Conservation (phyloP, 257 asterid species). For the Nicotiana tomentosiformis region DNA sequence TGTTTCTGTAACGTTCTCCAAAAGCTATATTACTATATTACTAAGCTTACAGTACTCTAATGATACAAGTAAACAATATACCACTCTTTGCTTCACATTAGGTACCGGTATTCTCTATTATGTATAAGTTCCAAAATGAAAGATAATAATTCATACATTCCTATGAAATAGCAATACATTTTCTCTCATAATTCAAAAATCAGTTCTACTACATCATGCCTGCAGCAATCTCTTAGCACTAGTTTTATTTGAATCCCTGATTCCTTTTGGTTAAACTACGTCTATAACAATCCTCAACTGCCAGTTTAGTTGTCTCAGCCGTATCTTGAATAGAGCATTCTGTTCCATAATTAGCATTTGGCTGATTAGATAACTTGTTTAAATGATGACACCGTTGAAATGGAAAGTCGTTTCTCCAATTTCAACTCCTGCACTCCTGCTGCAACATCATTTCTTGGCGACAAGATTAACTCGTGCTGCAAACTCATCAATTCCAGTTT, state of each 20-base stretch:
- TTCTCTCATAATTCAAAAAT: background rate
- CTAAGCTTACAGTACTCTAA: no score
- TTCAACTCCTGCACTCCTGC: background rate
- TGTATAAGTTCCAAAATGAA: no score
- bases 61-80: no score
- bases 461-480: conserved; percentile 39
- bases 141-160: no score
- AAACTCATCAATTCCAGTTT: conserved; percentile 37
- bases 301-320: background rate
- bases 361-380: background rate
- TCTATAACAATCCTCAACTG: background rate
- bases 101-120: no score
- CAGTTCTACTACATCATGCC: background rate
- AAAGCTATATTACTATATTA: no score
- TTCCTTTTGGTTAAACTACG: background rate
- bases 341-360: no score
- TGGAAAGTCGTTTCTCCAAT: background rate
- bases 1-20: no score
- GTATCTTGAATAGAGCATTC: background rate
- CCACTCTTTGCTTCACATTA: no score
- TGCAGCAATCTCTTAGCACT: background rate
- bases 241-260: background rate
- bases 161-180: no score
- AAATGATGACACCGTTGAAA: background rate
- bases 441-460: background rate